phyloP scores from a whole-genome alignment of 106 monocot species.

The Phalaenopsis equestris region DNA sequence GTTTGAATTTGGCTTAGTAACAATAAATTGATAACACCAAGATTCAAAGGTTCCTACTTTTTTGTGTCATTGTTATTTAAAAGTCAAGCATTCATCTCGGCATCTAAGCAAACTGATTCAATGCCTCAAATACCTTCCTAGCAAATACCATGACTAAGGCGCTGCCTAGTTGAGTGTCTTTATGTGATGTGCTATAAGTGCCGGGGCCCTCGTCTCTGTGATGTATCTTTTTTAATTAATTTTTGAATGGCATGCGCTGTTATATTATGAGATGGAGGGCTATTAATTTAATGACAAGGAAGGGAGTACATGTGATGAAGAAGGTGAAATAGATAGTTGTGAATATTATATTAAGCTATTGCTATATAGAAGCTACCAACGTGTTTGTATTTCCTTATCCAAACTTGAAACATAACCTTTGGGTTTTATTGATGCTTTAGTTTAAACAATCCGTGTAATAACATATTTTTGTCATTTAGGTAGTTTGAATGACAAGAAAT shows the following conservation, averaged over 20 bases:
- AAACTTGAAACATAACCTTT: background rate
- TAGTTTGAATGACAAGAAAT: background rate
- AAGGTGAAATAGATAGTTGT: background rate
- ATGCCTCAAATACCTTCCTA: background rate
- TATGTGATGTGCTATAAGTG: background rate
- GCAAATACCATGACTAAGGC: background rate
- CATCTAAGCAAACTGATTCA: background rate
- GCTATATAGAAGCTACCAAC: background rate
- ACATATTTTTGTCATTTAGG: background rate
- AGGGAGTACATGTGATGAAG: too few species aligned
- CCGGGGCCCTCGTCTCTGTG: background rate
- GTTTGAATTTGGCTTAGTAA: background rate
- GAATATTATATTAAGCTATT: background rate
- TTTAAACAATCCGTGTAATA: background rate
- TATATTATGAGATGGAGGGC: too few species aligned
- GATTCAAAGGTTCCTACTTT: background rate
- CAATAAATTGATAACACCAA: background rate
- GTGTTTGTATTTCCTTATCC: too few species aligned
- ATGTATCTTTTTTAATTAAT: too few species aligned
- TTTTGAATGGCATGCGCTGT: too few species aligned
- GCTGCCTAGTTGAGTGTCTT: background rate
- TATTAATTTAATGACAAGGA: too few species aligned
- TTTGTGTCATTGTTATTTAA: background rate
- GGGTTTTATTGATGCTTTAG: background rate
- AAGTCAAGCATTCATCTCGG: background rate